phyloP scores from a whole-genome alignment of 2,329 filamentous ascomycete species.

The Monosporascus sp. region DNA sequence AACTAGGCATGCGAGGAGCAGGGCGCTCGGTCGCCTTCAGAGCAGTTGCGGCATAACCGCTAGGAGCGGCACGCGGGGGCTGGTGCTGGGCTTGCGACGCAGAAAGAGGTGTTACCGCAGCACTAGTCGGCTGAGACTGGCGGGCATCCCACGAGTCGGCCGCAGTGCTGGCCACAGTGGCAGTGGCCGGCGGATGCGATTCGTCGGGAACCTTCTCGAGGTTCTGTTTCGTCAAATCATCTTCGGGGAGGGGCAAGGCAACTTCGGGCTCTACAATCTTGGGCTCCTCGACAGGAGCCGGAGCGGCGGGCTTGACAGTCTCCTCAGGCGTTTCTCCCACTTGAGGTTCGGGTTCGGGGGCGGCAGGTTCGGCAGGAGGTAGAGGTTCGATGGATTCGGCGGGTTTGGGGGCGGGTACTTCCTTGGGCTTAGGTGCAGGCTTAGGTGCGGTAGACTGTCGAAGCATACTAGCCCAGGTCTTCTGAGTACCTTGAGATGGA shows the following conservation, averaged over 20 bases:
- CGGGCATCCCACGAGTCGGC: constrained; percentile 79
- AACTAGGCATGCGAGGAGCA: constrained; percentile 66
- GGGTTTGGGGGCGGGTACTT: constrained; percentile 41
- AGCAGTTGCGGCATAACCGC: constrained; percentile 75
- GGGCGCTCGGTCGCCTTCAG: constrained; percentile 67
- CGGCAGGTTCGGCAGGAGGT: constrained; percentile 35
- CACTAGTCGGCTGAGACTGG: constrained; percentile 44
- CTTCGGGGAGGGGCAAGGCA: constrained; percentile 64
- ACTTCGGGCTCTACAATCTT: constrained; percentile 45
- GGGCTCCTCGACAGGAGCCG: constrained; percentile 27
- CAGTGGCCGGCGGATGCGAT: constrained; percentile 70
- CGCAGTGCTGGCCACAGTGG: constrained; percentile 82
- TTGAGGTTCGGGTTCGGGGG: constrained; percentile 33
- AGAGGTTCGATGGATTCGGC: constrained; percentile 42
- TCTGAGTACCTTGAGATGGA: constrained; percentile 36
- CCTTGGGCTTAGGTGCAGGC: constrained; percentile 50
- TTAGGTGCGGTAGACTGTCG: constrained; percentile 54
- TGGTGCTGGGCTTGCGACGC: constrained; percentile 58
- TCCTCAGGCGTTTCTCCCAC: constrained; percentile 30
- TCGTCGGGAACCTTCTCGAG: constrained; percentile 84
- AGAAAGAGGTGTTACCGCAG: constrained; percentile 62
- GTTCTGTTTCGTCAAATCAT: constrained; percentile 85
- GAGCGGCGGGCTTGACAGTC: constrained; percentile 21
- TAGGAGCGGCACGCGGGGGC: constrained; percentile 54
- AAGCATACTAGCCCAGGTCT: constrained; percentile 75